phyloP scores from a whole-genome alignment of 2,329 filamentous ascomycete genomes.

The Beauveria rudraprayagi region DNA sequence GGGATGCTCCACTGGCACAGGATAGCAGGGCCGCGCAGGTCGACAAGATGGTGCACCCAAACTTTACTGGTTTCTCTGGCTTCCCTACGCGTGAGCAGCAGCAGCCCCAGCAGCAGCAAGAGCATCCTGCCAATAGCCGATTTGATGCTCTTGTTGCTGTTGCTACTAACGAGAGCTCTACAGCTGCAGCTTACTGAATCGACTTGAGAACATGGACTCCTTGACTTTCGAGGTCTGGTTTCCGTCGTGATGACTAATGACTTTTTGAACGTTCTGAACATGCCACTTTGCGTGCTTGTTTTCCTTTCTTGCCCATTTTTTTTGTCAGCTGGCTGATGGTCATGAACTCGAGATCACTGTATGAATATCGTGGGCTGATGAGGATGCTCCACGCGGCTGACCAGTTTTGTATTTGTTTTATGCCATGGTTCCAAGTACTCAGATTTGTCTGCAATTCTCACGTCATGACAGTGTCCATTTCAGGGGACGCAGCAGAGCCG shows the following conservation, averaged over 20 bases:
- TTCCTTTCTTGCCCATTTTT: neutral
- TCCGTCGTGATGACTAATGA: conserved; percentile 2
- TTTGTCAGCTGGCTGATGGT: neutral
- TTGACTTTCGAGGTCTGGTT: neutral
- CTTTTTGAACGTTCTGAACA: neutral
- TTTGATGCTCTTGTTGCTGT: conserved; percentile 37
- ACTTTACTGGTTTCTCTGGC: conserved; percentile 42
- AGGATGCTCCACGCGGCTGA: neutral
- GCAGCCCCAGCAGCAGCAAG: conserved; percentile 15
- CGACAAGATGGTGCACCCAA: conserved; percentile 51
- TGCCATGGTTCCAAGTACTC: neutral
- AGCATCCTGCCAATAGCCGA: conserved; percentile 15
- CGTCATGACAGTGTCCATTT: conserved; percentile 6
- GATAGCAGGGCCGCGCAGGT: conserved; percentile 36
- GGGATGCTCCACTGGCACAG: conserved; percentile 25
- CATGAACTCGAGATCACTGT: neutral
- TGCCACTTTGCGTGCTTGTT: neutral
- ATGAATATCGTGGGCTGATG: conserved; percentile 1
- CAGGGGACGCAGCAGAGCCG: neutral
- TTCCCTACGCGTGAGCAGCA: conserved; percentile 35
- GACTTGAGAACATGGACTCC: neutral
- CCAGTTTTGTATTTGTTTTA: neutral
- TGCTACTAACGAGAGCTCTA: conserved; percentile 36
- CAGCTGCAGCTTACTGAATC: conserved; percentile 31
- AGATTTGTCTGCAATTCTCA: conserved; percentile 9